Percentiles rank a stretch among this genome's conserved stretches.
phyloP scores from a whole-genome alignment of 495 filamentous ascomycete genomes.

The Penicillium atrosanguineum region DNA sequence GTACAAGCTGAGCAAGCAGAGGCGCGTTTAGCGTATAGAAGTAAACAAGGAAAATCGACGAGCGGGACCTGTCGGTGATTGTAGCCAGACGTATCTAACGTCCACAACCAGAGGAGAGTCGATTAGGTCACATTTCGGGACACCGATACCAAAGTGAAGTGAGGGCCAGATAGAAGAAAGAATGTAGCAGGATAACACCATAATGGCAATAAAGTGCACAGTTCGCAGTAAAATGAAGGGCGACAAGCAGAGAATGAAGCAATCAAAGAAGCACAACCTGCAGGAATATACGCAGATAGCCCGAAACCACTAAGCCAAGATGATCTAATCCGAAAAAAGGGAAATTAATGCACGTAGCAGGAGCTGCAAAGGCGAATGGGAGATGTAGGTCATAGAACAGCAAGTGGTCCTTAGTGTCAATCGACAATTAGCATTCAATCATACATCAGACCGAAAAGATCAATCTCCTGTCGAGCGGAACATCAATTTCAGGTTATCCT shows the following conservation, averaged over 20 bases:
- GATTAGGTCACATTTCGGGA: too few species aligned
- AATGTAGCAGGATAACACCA: background rate
- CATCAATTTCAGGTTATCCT: too few species aligned
- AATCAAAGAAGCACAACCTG: background rate
- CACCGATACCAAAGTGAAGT: background rate
- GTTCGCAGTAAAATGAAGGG: background rate
- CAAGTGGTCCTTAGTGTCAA: too few species aligned
- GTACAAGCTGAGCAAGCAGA: too few species aligned
- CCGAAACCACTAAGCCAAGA: background rate
- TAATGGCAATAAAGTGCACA: background rate
- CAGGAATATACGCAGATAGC: background rate
- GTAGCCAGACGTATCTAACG: background rate
- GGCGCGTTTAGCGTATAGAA: too few species aligned
- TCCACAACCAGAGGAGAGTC: background rate
- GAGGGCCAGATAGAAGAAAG: background rate
- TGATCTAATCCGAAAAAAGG: background rate
- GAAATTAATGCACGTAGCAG: background rate
- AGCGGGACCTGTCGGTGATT: background rate
- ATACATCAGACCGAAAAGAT: too few species aligned
- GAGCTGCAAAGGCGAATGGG: background rate
- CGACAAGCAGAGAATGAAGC: background rate
- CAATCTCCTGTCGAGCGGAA: too few species aligned
- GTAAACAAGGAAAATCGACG: too few species aligned
- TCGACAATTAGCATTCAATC: too few species aligned
- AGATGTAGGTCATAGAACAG: too few species aligned